Base-by-base conservation (phyloP, 352 stramenopile species). In the Globisporangium canariense region DNA sequence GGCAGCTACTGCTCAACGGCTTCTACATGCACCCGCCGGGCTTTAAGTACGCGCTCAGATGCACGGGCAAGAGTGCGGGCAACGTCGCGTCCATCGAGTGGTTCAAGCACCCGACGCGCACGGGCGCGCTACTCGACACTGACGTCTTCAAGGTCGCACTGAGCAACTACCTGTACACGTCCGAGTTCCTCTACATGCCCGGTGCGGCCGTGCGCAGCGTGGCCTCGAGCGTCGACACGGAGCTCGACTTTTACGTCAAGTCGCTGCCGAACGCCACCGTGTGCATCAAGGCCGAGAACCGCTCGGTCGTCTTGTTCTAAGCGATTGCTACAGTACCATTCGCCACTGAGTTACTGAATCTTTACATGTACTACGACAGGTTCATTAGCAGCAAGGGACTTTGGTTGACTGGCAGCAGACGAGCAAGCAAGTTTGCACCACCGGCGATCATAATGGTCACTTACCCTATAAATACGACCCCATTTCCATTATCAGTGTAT, bases 21-120 rank as follows among this genome's bases (percentile, higher is more conserved):
- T 51, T 47, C 66, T 72, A 68, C 56, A 41, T 72, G 20, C 66
- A 72, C 34, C 36, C 52, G 13, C 46, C 25, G n/a, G 66, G 61
- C 32, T 22, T 72, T 40, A 68, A 65, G 49, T 72, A 69, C 41
- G 45, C 30, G 28, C 69, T 72, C 41, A 54, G 14, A 22, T 72
- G 66, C 61, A 69, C 41, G 28, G 61, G 49, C 36, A 22, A 45
- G 46, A 28, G 25, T 1, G 38, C 20, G 1, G 66, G 66, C 32
- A 18, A 53, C 18, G 1, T 72, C 36, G 64, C 60, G 47, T 51
- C 11, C 34, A 22, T 66, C 54, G 43, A 67, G 62, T 72, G 55
- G 51, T 45, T 65, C 34, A 62, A 62, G 43, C 64, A 69, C 55
- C 45, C 66, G 28, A 72, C 46, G 5, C 55, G 46, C 43, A 58